A percentile compares a stretch with the other conserved stretches of the same genome.
phyloP scores from a whole-genome alignment of 1,284 basidiomycete species.

The Ceratobasidium papillatum region DNA sequence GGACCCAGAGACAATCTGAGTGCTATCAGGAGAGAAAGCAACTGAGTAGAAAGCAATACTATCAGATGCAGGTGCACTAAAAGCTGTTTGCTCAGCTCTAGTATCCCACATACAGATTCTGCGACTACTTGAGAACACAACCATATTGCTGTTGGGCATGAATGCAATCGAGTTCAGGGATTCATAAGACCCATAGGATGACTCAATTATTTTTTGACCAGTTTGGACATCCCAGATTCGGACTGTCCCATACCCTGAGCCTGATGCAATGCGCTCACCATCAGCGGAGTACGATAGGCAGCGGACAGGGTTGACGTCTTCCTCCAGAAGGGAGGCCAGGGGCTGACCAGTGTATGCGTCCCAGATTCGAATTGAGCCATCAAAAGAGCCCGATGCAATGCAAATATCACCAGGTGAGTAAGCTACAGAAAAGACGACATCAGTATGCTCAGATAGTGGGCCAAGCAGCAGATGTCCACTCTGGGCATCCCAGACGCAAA shows the following conservation, averaged over 20 bases:
- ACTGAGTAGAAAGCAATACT: background rate
- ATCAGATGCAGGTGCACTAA: background rate
- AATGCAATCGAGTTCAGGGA: background rate
- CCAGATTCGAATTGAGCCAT: slow-evolving; percentile 22
- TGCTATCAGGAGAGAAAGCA: slow-evolving; percentile 7
- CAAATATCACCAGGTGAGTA: slow-evolving; percentile 18
- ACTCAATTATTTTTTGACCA: background rate
- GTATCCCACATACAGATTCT: background rate
- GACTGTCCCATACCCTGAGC: background rate
- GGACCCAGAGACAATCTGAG: background rate
- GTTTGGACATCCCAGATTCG: background rate
- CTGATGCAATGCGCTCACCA: background rate
- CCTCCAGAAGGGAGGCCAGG: background rate
- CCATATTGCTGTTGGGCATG: background rate
- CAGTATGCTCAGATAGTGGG: slow-evolving; percentile 6
- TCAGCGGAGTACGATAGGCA: background rate
- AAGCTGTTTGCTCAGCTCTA: background rate
- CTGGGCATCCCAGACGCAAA: slow-evolving; percentile 37
- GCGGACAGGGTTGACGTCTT: background rate
- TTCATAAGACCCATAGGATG: background rate
- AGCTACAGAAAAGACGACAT: background rate
- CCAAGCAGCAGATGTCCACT: background rate
- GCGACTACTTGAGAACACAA: slow-evolving; percentile 4
- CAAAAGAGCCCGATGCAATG: slow-evolving; percentile 22
- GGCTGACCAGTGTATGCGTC: background rate